Base-by-base conservation (phyloP, 176 grass and related monocot genomes). In the Coix lacrymajobi region DNA sequence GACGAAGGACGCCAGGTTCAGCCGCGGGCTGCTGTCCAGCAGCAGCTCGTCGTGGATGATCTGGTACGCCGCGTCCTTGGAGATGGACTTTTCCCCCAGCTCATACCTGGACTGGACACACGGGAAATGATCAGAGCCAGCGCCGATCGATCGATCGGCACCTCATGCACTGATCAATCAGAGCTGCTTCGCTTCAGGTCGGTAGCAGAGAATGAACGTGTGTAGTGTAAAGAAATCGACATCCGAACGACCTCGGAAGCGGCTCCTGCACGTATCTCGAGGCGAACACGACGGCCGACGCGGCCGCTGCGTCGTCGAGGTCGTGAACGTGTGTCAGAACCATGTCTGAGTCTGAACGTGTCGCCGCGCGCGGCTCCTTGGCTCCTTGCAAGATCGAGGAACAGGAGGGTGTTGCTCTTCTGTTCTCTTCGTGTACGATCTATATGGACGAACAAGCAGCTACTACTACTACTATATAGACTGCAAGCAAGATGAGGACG, bases 21-120 rank as follows among this genome's bases (percentile, higher is more conserved):
- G 85, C 37, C 96, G 83, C 45, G 96, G 96, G 91, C 85, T 98
- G 71, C 92, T 58, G 73, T 98, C 96, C 24, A 98, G 84, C 41
- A 95, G 80, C 88, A 98, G 86, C 79, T 98, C 96, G 65, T 98
- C 96, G 66, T 93, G 87, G 81, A 98, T 89, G 84, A 98, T 95
- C 89, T 98, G 95, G 88, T 95, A 98, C 49, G 96, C 92, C 22
- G 96, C 96, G 13, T 95, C 96, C 88, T 95, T 95, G 1, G 92
- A 79, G 11, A 93, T 90, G 6, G 92, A 93, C 12, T 58, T 79
- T 37, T 54, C 8, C 6, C 88, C 74, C 12, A 98, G 71, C 88
- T 87, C 86, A 24, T 92, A 94, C 81, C 91, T 93, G 49, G 4
- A 0, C 6, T 11, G 4, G 9, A 24, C 22, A 8, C 9, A 69